phyloP scores from a whole-genome alignment of 768 basidiomycete species.

The Crucibulum laeve region DNA sequence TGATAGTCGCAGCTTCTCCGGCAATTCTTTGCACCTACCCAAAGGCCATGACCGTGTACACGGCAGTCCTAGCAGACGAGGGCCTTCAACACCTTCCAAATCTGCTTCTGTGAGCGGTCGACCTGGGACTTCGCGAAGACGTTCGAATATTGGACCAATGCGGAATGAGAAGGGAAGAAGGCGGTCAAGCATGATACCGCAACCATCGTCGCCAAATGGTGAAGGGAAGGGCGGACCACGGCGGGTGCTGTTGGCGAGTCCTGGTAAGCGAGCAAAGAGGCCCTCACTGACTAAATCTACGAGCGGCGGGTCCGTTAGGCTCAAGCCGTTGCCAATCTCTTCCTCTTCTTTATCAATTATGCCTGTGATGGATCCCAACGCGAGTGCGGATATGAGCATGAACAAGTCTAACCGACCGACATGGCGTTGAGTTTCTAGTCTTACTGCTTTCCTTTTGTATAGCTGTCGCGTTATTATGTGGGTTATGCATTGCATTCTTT shows the following conservation, averaged over 20 bases:
- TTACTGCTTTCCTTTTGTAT: background rate
- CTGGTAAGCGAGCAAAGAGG: constrained; percentile 56
- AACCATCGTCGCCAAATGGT: constrained; percentile 43
- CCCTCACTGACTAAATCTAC: constrained; percentile 45
- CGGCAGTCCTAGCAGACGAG: constrained; percentile 47
- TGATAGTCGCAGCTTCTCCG: constrained; percentile 16
- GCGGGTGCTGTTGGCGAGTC: constrained; percentile 46
- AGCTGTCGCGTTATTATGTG: constrained; percentile 2
- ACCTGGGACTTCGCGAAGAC: constrained; percentile 21
- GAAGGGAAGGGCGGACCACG: constrained; percentile 30
- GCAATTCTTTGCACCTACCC: constrained; percentile 28
- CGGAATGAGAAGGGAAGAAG: constrained; percentile 70
- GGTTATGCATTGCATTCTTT: constrained; percentile 9
- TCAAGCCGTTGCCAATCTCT: constrained; percentile 17
- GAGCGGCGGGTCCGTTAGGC: constrained; percentile 23
- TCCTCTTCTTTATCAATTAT: constrained; percentile 22
- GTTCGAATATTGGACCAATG: constrained; percentile 75
- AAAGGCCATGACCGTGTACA: constrained; percentile 31
- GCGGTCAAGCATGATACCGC: constrained; percentile 80
- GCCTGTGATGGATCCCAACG: constrained; percentile 36
- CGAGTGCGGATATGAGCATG: constrained; percentile 46
- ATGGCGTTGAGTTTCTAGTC: constrained; percentile 43
- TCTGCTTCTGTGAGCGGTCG: constrained; percentile 20
- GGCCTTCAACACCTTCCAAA: constrained; percentile 40
- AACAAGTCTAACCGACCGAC: constrained; percentile 42